phyloP scores from a whole-genome alignment of 2,329 filamentous ascomycete genomes.

The Sclerotinia subarctica region DNA sequence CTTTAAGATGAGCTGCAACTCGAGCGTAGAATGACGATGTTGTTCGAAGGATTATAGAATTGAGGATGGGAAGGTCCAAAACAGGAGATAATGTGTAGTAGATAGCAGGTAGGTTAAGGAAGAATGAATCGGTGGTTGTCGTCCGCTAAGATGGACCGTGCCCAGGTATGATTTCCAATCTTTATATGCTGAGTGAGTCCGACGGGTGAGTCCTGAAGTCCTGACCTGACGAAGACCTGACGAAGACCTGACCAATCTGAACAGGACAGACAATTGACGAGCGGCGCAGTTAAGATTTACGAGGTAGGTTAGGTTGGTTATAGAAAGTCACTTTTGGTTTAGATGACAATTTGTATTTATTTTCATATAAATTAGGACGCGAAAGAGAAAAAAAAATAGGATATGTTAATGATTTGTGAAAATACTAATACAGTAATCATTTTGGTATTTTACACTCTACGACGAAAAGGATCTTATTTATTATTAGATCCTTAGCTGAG shows the following conservation, averaged over 20 bases:
- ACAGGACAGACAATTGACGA: background rate
- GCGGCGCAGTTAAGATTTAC: background rate
- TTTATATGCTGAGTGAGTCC: background rate
- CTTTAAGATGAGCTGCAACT: constrained; percentile 35
- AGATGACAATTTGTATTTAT: background rate
- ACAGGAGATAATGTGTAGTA: constrained; percentile 7
- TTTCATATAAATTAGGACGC: background rate
- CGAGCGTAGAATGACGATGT: constrained; percentile 18
- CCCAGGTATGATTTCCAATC: background rate
- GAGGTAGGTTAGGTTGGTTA: too few relatives aligned
- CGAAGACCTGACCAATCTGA: too few relatives aligned
- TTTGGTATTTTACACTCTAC: background rate
- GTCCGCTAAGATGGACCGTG: constrained; percentile 1
- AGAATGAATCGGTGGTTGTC: constrained; percentile 12
- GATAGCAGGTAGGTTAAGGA: background rate
- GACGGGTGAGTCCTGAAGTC: too few relatives aligned
- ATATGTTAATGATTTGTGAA: background rate
- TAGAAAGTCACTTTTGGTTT: background rate
- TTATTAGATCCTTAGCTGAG: background rate
- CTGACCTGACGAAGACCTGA: background rate
- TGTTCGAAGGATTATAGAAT: background rate
- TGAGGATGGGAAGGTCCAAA: background rate
- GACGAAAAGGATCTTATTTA: background rate
- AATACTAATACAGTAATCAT: background rate
- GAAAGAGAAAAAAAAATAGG: background rate